Conservation (phyloP, 2,329 filamentous ascomycete species). For the Aureobasidium zeae region DNA sequence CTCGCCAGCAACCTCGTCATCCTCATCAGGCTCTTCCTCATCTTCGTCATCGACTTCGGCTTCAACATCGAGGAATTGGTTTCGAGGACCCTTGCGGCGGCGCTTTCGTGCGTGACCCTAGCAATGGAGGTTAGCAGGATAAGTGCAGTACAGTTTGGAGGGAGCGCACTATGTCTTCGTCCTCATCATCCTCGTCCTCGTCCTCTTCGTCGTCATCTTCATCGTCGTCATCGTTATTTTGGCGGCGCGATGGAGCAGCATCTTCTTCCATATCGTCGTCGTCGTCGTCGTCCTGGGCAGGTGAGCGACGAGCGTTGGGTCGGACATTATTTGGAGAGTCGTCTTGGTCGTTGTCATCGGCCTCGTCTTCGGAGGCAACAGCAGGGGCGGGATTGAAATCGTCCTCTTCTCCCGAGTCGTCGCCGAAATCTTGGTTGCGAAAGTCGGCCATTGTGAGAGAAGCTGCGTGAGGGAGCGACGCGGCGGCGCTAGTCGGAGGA, state of each 20-base stretch:
- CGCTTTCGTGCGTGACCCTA: slow-evolving; percentile 72
- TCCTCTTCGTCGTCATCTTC: slow-evolving; percentile 55
- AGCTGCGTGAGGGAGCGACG: slow-evolving; percentile 9
- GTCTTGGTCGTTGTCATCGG: slow-evolving; percentile 29
- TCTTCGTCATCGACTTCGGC: slow-evolving; percentile 94
- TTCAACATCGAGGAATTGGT: slow-evolving; percentile 93
- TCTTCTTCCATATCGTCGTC: slow-evolving; percentile 38
- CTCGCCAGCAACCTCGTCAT: slow-evolving; percentile 76
- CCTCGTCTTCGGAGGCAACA: slow-evolving; percentile 64
- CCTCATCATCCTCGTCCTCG: slow-evolving; percentile 41
- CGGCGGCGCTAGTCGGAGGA: slow-evolving; percentile 4
- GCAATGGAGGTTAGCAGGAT: slow-evolving; percentile 4
- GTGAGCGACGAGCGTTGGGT: slow-evolving; percentile 16
- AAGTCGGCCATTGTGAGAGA: slow-evolving; percentile 30
- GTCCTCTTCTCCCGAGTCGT: slow-evolving; percentile 55
- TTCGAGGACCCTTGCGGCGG: slow-evolving; percentile 60
- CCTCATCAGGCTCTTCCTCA: slow-evolving; percentile 78
- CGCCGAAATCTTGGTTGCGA: slow-evolving; percentile 42
- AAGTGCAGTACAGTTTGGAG: slow-evolving; percentile 17
- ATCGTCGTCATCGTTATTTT: slow-evolving; percentile 52
- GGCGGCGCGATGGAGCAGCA: slow-evolving; percentile 32
- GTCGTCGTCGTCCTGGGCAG: slow-evolving; percentile 26
- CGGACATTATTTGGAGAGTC: slow-evolving; percentile 25
- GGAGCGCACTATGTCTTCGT: slow-evolving; percentile 26
- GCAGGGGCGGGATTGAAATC: slow-evolving; percentile 80